Evolutionary conservation across 148 eudicot genomes (phyloP).

Genomic region (Cornus florida): DNA sequence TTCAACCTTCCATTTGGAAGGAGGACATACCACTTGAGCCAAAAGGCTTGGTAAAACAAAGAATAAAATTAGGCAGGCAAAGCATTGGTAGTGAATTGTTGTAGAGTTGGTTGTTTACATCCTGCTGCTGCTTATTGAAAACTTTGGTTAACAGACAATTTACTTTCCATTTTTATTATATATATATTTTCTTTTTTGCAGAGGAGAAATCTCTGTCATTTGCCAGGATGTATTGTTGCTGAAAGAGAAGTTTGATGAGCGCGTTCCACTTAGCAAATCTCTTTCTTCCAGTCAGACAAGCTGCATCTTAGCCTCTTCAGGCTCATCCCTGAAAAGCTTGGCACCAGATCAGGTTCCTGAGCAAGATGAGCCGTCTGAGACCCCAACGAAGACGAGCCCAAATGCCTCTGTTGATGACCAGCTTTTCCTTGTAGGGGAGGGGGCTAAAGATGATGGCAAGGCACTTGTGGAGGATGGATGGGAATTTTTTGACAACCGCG

Average conservation of each 20-base stretch:
- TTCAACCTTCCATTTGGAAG: background rate
- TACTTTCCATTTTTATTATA: background rate
- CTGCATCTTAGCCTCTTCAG: conserved; percentile 54
- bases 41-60: too few relatives aligned
- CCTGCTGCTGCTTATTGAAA: background rate
- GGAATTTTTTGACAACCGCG: conserved; percentile 53
- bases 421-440: conserved; percentile 27
- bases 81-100: too few relatives aligned
- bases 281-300: conserved; percentile 55
- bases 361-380: conserved; percentile 19
- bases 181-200: conserved; percentile 23
- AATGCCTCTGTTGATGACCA: conserved; percentile 23
- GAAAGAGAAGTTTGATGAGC: conserved; percentile 64
- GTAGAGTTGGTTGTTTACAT: background rate
- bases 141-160: background rate
- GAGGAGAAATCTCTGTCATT: conserved; percentile 87
- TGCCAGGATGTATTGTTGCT: conserved; percentile 72
- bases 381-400: conserved; percentile 15
- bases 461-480: conserved; percentile 63
- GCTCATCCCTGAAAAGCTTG: conserved; percentile 39
- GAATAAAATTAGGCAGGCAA: too few relatives aligned
- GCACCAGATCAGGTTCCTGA: conserved; percentile 34
- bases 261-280: conserved; percentile 50
- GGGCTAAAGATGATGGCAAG: conserved; percentile 18
- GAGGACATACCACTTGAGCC: background rate